Percentiles rank a stretch among this genome's conserved stretches.
These are phyloP conservation scores for Aphanomyces cochlioides DNA, from an alignment of 352 stramenopile species.

Conservation along the genomic window DNA sequence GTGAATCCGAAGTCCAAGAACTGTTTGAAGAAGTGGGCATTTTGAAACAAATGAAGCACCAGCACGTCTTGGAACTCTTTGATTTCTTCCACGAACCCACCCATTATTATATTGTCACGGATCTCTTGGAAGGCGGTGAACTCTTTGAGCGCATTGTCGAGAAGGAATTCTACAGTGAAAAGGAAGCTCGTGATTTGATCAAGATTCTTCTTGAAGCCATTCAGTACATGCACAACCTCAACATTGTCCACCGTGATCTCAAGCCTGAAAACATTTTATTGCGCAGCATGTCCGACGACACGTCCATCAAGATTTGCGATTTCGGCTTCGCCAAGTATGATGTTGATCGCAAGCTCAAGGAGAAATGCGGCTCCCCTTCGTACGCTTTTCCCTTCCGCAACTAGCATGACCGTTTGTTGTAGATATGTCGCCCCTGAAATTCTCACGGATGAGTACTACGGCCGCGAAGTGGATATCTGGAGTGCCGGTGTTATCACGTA, in stretches of 20 bases:
- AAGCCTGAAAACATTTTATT: constrained; percentile 89
- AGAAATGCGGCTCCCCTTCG: constrained; percentile 64
- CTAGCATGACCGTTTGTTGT: constrained; percentile 46
- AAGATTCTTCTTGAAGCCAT: constrained; percentile 78
- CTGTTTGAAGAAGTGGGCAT: constrained; percentile 56
- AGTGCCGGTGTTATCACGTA: constrained; percentile 80
- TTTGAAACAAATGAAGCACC: constrained; percentile 79
- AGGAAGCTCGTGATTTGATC: constrained; percentile 72
- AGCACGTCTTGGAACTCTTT: constrained; percentile 85
- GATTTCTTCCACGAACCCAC: constrained; percentile 88
- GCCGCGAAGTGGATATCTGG: constrained; percentile 84
- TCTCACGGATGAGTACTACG: constrained; percentile 73
- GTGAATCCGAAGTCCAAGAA: constrained; percentile 48
- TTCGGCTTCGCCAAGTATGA: constrained; percentile 84
- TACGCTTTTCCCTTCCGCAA: constrained; percentile 72
- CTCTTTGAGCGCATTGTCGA: constrained; percentile 86
- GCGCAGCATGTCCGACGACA: constrained; percentile 63
- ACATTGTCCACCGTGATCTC: constrained; percentile 74
- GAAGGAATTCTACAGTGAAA: constrained; percentile 83
- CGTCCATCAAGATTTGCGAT: constrained; percentile 78
- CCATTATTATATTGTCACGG: constrained; percentile 97
- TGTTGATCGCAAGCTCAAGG: constrained; percentile 48
- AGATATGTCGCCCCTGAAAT: constrained; percentile 81
- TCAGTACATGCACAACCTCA: constrained; percentile 75
- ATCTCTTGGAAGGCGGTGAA: constrained; percentile 89